Evolutionary conservation across 2,329 filamentous ascomycete species (phyloP), one percentile per base, ranked within the genome.

Genomic region (Orbilia blumenaviensis): DNA sequence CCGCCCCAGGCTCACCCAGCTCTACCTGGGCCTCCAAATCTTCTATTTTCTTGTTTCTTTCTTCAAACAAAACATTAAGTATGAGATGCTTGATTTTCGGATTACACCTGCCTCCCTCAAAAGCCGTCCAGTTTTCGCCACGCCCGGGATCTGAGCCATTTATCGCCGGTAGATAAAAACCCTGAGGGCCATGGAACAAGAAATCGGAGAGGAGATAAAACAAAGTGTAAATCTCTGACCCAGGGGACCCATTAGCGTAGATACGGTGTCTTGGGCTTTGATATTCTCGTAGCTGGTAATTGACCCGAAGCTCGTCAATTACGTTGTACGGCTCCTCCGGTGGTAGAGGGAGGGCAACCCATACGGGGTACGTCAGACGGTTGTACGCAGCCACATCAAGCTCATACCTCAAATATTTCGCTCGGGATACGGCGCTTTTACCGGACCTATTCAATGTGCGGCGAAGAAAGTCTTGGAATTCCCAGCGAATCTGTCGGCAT

Each of bases 161-260:
- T 14, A 72, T 48, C 3, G 58, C 50, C 38, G 48, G 58, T 36
- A 56, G 3, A 23, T 64, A 61, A 38, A 48, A 72, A 2, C 67
- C 46, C 27, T 72, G 67, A 10, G 67, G 67, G 2, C 67, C 67
- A n/a, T 72, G 67, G n/a, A 38, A 72, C n/a, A 64, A 29, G 18
- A 72, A 72, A 5, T 38, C 8, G 12, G 54, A 64, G 2, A 50
- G 50, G 6, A 64, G 27, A 25, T 64, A 3, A 36, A 64, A 72
- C 7, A 60, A 18, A 1, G 18, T 29, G 23, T 36, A 48, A 21
- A 27, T 34, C 8, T 63, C 60, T 14, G 21, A 41, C 9, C 60
- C 58, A 9, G 27, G 36, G 0, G 36, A 27, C 7, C 48, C 66
- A 27, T 9, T 10, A 9, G 27, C 67, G 21, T 72, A 50, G 10